Base-by-base conservation (phyloP, 345 rosid species). In the Hypericum perforatum region DNA sequence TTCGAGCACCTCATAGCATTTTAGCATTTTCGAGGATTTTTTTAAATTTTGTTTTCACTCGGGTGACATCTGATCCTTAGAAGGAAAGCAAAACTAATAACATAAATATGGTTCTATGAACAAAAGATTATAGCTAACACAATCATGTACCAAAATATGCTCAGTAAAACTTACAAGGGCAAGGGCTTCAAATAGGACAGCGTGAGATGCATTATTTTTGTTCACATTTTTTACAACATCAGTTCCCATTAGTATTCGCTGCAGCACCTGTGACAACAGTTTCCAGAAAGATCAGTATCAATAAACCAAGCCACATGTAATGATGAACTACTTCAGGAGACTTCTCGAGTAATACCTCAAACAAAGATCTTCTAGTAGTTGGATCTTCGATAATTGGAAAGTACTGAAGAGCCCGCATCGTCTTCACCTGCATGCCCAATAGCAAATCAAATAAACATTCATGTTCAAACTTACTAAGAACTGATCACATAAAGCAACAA, bases 181-280 rank as follows among this genome's bases (percentile, higher is more conserved):
- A 61, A 94, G 88, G 52, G 99, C 97, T 78, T 89, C 99, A 79
- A 94, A 94, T 56, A 94, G 99, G 61, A 94, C 99, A 43, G 97
- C 99, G 69, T 94, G 99, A 7, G 99, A 86, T 38, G 97, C 99
- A 70, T 94, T 94, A 77, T 94, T 94, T 78, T 94, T 94, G 69
- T 94, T 94, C 41, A 94, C 97, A 57, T 94, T 94, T 77, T 94
- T 94, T 45, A 94, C 99, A 61, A 94, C 99, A 78, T 94, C 99
- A 56, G 99, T 94, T 64, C 99, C 99, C 97, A 94, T 86, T 49
- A 94, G 71, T 73, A 89, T 84, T 67, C 95, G 81, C 71, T 94
- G 99, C 56, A 94, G 81, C 61, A 94, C 97, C 99, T 94, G 84
- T 59, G 69, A 69, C 50, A 65, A 40, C 61, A 73, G 48, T 48